Evolutionary conservation across 1,139 yeast genomes (phyloP).

Genomic region (Scheffersomyces segobiensis): DNA sequence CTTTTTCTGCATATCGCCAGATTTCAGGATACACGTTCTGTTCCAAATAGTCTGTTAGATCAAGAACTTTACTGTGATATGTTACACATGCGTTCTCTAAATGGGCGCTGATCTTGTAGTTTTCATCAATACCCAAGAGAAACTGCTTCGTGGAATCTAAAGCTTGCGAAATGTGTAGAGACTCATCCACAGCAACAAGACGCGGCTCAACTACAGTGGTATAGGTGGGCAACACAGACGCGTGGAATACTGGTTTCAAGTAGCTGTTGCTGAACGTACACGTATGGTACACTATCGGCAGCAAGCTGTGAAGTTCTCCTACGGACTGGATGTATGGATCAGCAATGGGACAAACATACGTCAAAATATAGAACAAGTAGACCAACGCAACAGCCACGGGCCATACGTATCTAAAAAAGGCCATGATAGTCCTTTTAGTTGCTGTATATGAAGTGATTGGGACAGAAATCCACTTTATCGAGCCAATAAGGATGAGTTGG

Average conservation of each 20-base stretch:
- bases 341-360: constrained; percentile 10
- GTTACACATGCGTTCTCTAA: neutral
- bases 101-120: constrained; percentile 1
- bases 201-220: constrained; percentile 6
- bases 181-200: constrained; percentile 4
- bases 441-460: neutral
- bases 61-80: neutral
- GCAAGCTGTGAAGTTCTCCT: constrained; percentile 2
- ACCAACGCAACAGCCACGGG: constrained; percentile 5
- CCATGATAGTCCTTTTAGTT: neutral
- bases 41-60: neutral
- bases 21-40: neutral
- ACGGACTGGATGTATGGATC: constrained; percentile 3
- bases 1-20: neutral
- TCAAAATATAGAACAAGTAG: constrained; percentile 9
- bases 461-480: neutral
- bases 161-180: neutral
- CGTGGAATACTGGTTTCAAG: constrained; percentile 6
- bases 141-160: neutral
- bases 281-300: constrained; percentile 10
- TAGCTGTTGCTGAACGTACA: constrained; percentile 7
- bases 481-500: neutral
- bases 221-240: constrained; percentile 3
- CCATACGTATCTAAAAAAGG: constrained; percentile 4
- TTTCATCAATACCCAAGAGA: constrained; percentile 4